phyloP scores from a whole-genome alignment of 352 stramenopile genomes.

The Pythium brachiatum region DNA sequence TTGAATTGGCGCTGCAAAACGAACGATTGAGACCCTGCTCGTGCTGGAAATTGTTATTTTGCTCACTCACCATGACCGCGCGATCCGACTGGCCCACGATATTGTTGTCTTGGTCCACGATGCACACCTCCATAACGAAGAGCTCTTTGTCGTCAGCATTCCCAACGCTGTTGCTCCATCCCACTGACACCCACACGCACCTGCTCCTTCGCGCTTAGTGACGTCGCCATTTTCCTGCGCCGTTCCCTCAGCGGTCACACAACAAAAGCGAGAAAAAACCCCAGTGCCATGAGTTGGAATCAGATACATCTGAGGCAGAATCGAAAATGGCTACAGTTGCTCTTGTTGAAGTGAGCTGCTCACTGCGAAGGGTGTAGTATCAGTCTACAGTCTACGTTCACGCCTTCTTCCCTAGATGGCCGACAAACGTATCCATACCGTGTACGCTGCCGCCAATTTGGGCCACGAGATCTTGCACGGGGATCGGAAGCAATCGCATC shows the following conservation, averaged over 20 bases:
- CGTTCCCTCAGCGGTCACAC: background rate
- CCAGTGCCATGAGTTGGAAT: background rate
- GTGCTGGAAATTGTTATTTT: background rate
- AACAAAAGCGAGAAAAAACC: background rate
- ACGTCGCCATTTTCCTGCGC: conserved; percentile 14
- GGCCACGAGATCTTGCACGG: conserved; percentile 42
- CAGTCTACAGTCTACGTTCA: background rate
- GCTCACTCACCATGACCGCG: conserved; percentile 60
- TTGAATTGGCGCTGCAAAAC: conserved; percentile 61
- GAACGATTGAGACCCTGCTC: background rate
- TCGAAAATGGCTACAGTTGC: too few species aligned
- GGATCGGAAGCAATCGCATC: conserved; percentile 47
- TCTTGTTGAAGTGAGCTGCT: background rate
- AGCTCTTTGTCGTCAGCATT: background rate
- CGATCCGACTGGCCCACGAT: conserved; percentile 81
- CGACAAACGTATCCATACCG: conserved; percentile 75
- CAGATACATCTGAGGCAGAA: background rate
- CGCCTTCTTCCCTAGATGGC: conserved; percentile 12
- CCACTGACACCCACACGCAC: conserved; percentile 14
- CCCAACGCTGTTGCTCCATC: background rate
- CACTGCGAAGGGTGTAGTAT: too few species aligned
- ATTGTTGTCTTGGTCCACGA: conserved; percentile 80
- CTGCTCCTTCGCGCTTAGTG: conserved; percentile 62
- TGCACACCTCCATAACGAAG: conserved; percentile 54
- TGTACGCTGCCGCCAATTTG: conserved; percentile 38